Evolutionary conservation across 225 moss, liverwort and hornwort species (phyloP), one percentile per base, ranked within the genome.

Genomic region (Physcomitrium patens): DNA sequence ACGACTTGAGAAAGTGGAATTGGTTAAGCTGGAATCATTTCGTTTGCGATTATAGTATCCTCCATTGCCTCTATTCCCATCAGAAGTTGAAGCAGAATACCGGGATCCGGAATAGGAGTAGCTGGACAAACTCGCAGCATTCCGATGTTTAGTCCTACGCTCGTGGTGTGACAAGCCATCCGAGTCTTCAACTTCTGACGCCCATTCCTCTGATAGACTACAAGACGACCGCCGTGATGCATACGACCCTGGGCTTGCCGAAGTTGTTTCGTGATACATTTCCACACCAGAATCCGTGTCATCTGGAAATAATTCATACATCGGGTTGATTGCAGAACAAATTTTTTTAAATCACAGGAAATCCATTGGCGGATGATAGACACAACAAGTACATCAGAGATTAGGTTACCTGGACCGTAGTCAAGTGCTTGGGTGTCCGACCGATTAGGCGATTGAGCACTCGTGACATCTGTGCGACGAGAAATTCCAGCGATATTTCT

Each of bases 281-380:
- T 79, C 84, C 20, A 82, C 76, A 77, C 87, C 84, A 20, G 84
- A 84, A 65, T 82, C 79, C 61, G 87, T 84, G n/a, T 87, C 87
- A 74, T 87, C 87, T 87, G 73, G 49, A 64, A 26, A 1, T 18
- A 20, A 47, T 43, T 43, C 19, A 20, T 7, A 65, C 15, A 1
- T 61, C 15, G 48, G 16, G 28, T 28, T 49, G 15, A 9, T 22
- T 1, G 22, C 63, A 41, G 11, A 41, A 49, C 24, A 71, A 23
- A 13, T 57, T 37, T 22, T n/a, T 3, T 16, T 16, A 64, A 31
- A 10, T 4, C 45, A 54, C 16, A 27, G 20, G 7, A 54, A 71
- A 22, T 62, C 22, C 0, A 11, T 15, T 2, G 3, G 18, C 3
- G 1, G 20, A 51, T 3, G 6, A 42, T 48, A 10, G 19, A 43